Evolutionary conservation across 768 basidiomycete species (phyloP).

Genomic region (Crepidotus variabilis): DNA sequence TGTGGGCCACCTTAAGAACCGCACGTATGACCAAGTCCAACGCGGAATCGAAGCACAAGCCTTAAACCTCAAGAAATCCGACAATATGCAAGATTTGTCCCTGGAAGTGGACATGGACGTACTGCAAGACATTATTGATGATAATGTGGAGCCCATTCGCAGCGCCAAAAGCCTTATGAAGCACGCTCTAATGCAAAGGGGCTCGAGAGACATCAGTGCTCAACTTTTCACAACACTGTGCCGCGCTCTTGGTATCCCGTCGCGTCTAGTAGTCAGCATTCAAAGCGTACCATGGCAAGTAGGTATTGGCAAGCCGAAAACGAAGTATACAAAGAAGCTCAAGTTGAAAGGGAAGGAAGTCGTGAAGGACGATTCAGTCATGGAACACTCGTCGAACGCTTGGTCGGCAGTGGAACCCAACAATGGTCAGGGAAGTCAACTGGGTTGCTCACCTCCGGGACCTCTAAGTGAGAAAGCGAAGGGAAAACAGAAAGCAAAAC

Average conservation of each 20-base stretch:
- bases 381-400: slow-evolving; percentile 24
- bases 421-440: slow-evolving; percentile 34
- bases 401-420: slow-evolving; percentile 11
- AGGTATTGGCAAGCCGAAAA: slow-evolving; percentile 53
- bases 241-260: slow-evolving; percentile 80
- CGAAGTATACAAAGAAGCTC: slow-evolving; percentile 28
- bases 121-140: slow-evolving; percentile 43
- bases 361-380: slow-evolving; percentile 23
- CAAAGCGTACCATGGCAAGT: slow-evolving; percentile 93
- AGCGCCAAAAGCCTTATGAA: slow-evolving; percentile 90
- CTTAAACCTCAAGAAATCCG: slow-evolving; percentile 22
- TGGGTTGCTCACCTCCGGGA: slow-evolving; percentile 31
- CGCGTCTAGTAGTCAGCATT: slow-evolving; percentile 83
- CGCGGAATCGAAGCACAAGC: slow-evolving; percentile 31
- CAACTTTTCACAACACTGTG: slow-evolving; percentile 91
- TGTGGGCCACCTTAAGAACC: slow-evolving; percentile 67
- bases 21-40: slow-evolving; percentile 75
- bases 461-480: slow-evolving; percentile 43
- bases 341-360: slow-evolving; percentile 32
- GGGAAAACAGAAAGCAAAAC: slow-evolving; percentile 53
- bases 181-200: slow-evolving; percentile 75
- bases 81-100: slow-evolving; percentile 13
- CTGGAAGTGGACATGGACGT: slow-evolving; percentile 35
- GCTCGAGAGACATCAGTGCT: slow-evolving; percentile 81
- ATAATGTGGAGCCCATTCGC: slow-evolving; percentile 66